These are phyloP conservation scores for Hypoxylon intermedium DNA, from an alignment of 495 filamentous ascomycete genomes.

Conservation along the genomic window DNA sequence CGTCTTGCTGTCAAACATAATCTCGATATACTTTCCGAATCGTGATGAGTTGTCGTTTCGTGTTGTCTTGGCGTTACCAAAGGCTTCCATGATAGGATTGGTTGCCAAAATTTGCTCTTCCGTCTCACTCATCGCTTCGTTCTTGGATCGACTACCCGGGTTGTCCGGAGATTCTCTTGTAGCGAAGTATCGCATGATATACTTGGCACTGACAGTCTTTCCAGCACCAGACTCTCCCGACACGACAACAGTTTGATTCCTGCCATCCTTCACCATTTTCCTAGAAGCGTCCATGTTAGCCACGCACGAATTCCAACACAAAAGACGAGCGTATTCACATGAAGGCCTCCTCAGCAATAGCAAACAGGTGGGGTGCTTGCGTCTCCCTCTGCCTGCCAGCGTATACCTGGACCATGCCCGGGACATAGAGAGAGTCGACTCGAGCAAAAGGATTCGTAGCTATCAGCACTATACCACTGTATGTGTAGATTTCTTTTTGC, in stretches of 20 bases:
- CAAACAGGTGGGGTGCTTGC: conserved; percentile 97
- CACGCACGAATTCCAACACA: not conserved
- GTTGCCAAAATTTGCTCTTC: conserved; percentile 98
- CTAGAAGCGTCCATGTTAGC: conserved; percentile 53
- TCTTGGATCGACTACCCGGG: conserved; percentile 78
- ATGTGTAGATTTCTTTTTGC: conserved; percentile 99
- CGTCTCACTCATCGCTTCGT: conserved; percentile 95
- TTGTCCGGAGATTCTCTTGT: conserved; percentile 94
- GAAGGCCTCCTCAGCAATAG: conserved; percentile 98
- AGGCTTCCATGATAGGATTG: conserved; percentile 99
- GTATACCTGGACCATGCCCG: conserved; percentile 99
- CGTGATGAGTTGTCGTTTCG: conserved; percentile 98
- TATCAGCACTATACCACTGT: conserved; percentile 98
- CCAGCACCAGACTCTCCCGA: conserved; percentile 98
- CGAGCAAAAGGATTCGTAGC: conserved; percentile 98
- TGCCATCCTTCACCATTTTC: conserved; percentile 94
- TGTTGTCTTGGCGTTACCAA: conserved; percentile 98
- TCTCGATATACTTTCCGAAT: conserved; percentile 99
- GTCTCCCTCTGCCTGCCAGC: conserved; percentile 95
- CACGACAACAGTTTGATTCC: conserved; percentile 98
- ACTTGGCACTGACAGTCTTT: conserved; percentile 99
- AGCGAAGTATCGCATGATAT: conserved; percentile 99
- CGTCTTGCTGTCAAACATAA: conserved; percentile 94
- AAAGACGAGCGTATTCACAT: conserved; percentile 65
- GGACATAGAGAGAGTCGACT: conserved; percentile 97